phyloP scores from a whole-genome alignment of 371 early-diverging fungal genomes.

The Apophysomyces ossiformis region DNA sequence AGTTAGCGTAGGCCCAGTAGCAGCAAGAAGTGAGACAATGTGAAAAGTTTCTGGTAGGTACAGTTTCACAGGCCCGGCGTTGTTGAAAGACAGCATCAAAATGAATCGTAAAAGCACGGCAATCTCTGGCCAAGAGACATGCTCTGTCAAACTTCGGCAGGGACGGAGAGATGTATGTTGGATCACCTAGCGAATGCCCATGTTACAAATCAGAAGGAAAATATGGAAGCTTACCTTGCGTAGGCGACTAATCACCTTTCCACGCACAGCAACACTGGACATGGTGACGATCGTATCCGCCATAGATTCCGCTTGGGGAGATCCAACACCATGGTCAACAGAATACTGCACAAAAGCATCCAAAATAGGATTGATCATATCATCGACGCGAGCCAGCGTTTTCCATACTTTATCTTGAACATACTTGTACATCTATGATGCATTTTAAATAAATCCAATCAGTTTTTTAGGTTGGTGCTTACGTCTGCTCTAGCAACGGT shows the following conservation, averaged over 20 bases:
- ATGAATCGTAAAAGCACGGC: conserved; percentile 85
- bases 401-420: conserved; percentile 88
- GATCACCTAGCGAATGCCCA: conserved; percentile 40
- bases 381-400: conserved; percentile 77
- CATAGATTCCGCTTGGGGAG: conserved; percentile 80
- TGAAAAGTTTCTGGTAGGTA: conserved; percentile 89
- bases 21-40: conserved; percentile 80
- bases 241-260: conserved; percentile 80
- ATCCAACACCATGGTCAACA: conserved; percentile 79
- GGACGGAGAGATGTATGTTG: conserved; percentile 75
- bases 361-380: conserved; percentile 76
- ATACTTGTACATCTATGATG: conserved; percentile 68
- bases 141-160: conserved; percentile 72
- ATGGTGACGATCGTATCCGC: conserved; percentile 87
- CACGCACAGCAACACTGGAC: conserved; percentile 79
- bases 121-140: conserved; percentile 87
- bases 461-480: conserved; percentile 12
- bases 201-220: neutral
- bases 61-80: conserved; percentile 64
- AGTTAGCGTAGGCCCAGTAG: conserved; percentile 83
- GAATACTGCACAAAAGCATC: conserved; percentile 82
- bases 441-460: too few relatives aligned
- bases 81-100: conserved; percentile 89
- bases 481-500: conserved; percentile 81
- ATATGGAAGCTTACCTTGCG: conserved; percentile 58